phyloP scores from a whole-genome alignment of 805 yeast genomes.

The Lachancea mirantina region DNA sequence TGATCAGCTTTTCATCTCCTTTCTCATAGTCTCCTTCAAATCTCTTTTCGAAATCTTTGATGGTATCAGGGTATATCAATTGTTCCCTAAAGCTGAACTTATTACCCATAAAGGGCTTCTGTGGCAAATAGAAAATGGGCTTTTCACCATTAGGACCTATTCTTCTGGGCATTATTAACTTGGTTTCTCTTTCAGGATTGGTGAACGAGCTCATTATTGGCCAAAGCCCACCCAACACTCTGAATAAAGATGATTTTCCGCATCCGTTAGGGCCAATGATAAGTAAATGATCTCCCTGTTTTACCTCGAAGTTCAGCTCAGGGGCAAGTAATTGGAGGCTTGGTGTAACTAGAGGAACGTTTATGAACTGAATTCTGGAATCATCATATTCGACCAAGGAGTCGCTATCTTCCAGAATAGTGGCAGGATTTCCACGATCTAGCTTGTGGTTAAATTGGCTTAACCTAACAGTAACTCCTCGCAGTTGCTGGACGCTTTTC shows the following conservation, averaged over 20 bases:
- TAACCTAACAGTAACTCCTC: conserved; percentile 75
- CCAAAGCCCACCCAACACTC: conserved; percentile 92
- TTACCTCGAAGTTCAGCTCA: conserved; percentile 60
- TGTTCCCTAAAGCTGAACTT: conserved; percentile 68
- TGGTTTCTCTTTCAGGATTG: conserved; percentile 55
- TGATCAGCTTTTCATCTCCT: conserved; percentile 42
- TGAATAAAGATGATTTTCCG: conserved; percentile 87
- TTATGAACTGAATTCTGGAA: conserved; percentile 56
- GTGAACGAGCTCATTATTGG: conserved; percentile 56
- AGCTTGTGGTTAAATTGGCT: conserved; percentile 61
- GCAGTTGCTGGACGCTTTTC: conserved; percentile 72
- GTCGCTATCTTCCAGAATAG: conserved; percentile 16
- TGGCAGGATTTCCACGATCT: conserved; percentile 10
- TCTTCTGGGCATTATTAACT: conserved; percentile 27
- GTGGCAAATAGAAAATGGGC: conserved; percentile 79
- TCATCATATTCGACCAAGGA: conserved; percentile 41
- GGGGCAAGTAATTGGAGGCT: conserved; percentile 65
- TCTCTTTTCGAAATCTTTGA: conserved; percentile 44
- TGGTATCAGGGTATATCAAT: conserved; percentile 77
- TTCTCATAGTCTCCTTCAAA: conserved; percentile 21
- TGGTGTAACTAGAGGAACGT: conserved; percentile 82
- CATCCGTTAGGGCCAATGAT: conserved; percentile 96
- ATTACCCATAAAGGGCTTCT: conserved; percentile 77
- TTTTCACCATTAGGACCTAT: conserved; percentile 28
- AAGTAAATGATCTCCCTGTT: conserved; percentile 75